Percentiles rank a stretch among this genome's conserved stretches.
Evolutionary conservation across 257 asterid species (phyloP).

Genomic region (Solanum pinnatisectum): DNA sequence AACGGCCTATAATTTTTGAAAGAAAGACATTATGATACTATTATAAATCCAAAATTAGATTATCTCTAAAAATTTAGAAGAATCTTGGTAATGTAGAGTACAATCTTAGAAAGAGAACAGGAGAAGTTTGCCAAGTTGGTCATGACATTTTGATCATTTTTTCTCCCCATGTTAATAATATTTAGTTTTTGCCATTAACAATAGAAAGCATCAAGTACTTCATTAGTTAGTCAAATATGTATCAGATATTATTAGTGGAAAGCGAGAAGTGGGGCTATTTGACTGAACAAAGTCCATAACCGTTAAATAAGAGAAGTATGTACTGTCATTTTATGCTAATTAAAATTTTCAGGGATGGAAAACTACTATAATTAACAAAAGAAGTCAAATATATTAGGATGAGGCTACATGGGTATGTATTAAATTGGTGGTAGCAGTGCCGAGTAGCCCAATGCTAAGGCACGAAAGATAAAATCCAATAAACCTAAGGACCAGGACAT

Average conservation of each 20-base stretch:
- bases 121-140: background rate
- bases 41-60: background rate
- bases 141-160: background rate
- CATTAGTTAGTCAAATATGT: background rate
- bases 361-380: background rate
- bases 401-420: background rate
- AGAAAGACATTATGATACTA: background rate
- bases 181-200: background rate
- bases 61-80: background rate
- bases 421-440: background rate
- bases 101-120: background rate
- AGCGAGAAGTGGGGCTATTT: background rate
- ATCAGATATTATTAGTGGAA: background rate
- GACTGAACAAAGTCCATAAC: background rate
- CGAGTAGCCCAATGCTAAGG: background rate
- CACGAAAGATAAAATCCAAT: background rate
- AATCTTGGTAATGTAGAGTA: background rate
- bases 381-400: background rate
- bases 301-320: background rate
- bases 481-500: background rate
- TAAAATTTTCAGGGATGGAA: background rate
- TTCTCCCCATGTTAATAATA: background rate
- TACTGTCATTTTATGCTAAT: background rate
- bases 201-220: background rate
- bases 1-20: slow-evolving; percentile 50